phyloP scores from a whole-genome alignment of 2,329 filamentous ascomycete genomes.

The Nemania bipapillata region DNA sequence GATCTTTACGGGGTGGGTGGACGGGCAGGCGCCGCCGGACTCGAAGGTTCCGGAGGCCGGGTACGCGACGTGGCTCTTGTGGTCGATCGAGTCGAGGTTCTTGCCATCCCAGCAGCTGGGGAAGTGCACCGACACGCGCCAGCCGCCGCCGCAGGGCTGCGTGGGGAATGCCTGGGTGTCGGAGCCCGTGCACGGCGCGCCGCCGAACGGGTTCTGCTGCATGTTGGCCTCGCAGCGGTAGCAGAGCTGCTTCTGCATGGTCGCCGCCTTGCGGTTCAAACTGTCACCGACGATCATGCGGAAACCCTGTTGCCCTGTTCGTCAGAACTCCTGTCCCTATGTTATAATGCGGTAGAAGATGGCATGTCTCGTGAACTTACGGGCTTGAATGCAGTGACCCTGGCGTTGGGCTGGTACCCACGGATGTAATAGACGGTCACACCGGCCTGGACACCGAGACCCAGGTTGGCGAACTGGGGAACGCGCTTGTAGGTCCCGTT shows the following conservation, averaged over 20 bases:
- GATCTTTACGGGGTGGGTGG: conserved; percentile 49
- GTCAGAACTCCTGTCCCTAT: conserved; percentile 13
- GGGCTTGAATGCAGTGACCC: conserved; percentile 48
- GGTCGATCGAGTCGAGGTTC: conserved; percentile 51
- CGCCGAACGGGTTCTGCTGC: conserved; percentile 50
- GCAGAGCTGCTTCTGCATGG: conserved; percentile 49
- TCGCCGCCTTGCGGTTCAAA: conserved; percentile 44
- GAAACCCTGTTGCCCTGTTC: conserved; percentile 45
- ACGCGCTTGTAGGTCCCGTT: conserved; percentile 51
- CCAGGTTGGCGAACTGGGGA: conserved; percentile 49
- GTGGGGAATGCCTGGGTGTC: conserved; percentile 48
- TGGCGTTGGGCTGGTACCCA: conserved; percentile 47
- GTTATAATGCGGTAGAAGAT: not conserved
- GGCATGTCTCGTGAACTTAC: conserved; percentile 36
- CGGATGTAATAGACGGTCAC: conserved; percentile 52
- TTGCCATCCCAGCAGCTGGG: conserved; percentile 52
- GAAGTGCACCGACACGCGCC: conserved; percentile 48
- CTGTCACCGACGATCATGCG: conserved; percentile 51
- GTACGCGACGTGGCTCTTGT: conserved; percentile 50
- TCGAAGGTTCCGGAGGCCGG: conserved; percentile 49
- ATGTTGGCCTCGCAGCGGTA: conserved; percentile 50
- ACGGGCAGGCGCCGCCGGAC: conserved; percentile 46
- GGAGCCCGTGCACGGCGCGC: conserved; percentile 49
- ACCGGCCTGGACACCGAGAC: conserved; percentile 47
- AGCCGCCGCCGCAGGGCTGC: conserved; percentile 45